Conservation (phyloP, 805 yeast genomes). For the Zygosaccharomyces siamensis region DNA sequence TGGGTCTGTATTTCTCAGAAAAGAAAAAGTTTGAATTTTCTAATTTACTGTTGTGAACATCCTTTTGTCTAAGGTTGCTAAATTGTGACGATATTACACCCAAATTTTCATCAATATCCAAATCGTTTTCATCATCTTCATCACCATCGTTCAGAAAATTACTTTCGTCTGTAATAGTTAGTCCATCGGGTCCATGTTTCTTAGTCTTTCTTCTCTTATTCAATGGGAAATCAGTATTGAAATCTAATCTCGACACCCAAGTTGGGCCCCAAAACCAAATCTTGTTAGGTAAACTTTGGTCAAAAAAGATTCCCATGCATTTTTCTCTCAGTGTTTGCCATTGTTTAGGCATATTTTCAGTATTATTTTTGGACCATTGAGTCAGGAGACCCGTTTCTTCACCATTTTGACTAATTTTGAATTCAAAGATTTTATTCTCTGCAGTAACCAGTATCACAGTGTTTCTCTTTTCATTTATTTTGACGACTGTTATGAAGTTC, state of each 20-base stretch:
- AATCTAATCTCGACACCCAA: slow-evolving; percentile 75
- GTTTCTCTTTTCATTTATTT: slow-evolving; percentile 44
- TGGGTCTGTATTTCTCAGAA: slow-evolving; percentile 68
- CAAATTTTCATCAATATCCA: slow-evolving; percentile 19
- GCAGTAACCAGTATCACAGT: slow-evolving; percentile 63
- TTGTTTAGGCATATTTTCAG: slow-evolving; percentile 67
- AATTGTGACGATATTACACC: slow-evolving; percentile 7
- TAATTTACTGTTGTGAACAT: slow-evolving; percentile 23
- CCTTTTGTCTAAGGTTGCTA: slow-evolving; percentile 18
- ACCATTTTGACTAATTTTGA: slow-evolving; percentile 35
- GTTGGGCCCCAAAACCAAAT: slow-evolving; percentile 86
- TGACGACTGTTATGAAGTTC: slow-evolving; percentile 54
- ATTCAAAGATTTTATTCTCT: slow-evolving; percentile 72
- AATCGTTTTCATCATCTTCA: slow-evolving; percentile 31
- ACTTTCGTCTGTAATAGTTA: slow-evolving; percentile 40
- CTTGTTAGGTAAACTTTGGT: slow-evolving; percentile 38
- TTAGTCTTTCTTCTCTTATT: slow-evolving; percentile 31
- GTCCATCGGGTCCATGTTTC: slow-evolving; percentile 42
- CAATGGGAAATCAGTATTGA: slow-evolving; percentile 51
- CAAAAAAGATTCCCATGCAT: slow-evolving; percentile 65
- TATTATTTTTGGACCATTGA: slow-evolving; percentile 73
- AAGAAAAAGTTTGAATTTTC: slow-evolving; percentile 59
- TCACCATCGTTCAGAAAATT: slow-evolving; percentile 33
- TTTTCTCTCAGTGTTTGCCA: slow-evolving; percentile 56
- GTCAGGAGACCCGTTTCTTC: slow-evolving; percentile 39